Evolutionary conservation across 2,329 filamentous ascomycete genomes (phyloP), one percentile per base, ranked within the genome.

Genomic region (Calonectria ilicicola): DNA sequence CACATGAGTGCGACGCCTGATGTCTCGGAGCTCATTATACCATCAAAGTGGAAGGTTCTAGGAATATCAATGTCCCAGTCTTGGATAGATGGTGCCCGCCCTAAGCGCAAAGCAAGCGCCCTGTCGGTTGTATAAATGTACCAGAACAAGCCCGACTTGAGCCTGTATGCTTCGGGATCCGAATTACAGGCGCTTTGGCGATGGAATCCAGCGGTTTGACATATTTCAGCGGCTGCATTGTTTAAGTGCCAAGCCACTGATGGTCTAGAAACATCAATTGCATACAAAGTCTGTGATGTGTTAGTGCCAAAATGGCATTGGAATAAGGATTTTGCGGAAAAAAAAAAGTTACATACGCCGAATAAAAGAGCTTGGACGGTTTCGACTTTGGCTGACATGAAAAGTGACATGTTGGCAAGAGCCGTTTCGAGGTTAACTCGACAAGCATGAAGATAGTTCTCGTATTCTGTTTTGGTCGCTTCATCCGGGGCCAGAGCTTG

Each of bases 201-300:
- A 78, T 93, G 91, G 72, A 91, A 92, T 3, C 91, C 91, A 5
- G 92, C 87, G 0, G 89, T 89, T 76, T 92, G 90, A 74, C 90
- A 92, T 65, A 93, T 84, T 65, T 89, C 87, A 15, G 89, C 88
- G 0, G 91, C 91, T 21, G 87, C 87, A 8, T 88, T 89, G 27
- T 88, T 89, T 21, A 93, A 83, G n/a, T 90, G 89, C 88, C 91
- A 92, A n/a, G 90, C 90, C 4, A 93, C 85, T 0, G 90, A 91
- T 1, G 91, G 90, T 46, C 90, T 89, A 4, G 90, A 91, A 17
- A 89, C 86, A 73, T 93, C 91, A 60, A 93, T 87, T 15, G 91
- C 88, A 76, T 92, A 90, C n/a, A 90, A 83, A 5, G 89, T 86
- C 90, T 93, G 63, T 19, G 9, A 29, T 35, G 42, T 3, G 62